Conservation (phyloP, 2,329 filamentous ascomycete species). For the Hymenoscyphus repandus region DNA sequence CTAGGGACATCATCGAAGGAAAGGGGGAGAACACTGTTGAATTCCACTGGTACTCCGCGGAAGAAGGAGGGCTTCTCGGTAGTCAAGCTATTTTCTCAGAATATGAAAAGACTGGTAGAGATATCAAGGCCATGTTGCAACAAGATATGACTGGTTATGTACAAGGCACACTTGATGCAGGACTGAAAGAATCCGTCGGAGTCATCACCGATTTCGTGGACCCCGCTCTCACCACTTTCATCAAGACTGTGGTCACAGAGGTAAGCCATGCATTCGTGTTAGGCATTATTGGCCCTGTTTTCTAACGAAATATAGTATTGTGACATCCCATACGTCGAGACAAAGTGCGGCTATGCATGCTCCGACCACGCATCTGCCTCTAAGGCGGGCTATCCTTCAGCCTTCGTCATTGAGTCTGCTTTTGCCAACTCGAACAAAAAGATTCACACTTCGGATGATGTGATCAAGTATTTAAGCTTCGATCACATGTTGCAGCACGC, state of each 20-base stretch:
- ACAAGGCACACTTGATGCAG: conserved; percentile 75
- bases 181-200: conserved; percentile 78
- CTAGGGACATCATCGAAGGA: conserved; percentile 64
- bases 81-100: conserved; percentile 83
- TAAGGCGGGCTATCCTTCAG: conserved; percentile 69
- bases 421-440: conserved; percentile 63
- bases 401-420: conserved; percentile 70
- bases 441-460: conserved; percentile 67
- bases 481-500: conserved; percentile 92
- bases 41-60: conserved; percentile 94
- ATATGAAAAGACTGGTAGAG: conserved; percentile 67
- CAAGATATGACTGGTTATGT: conserved; percentile 97
- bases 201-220: conserved; percentile 93
- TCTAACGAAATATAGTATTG: conserved; percentile 58
- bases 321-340: conserved; percentile 78
- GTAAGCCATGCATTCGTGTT: conserved; percentile 32
- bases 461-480: conserved; percentile 69
- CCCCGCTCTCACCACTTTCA: conserved; percentile 74
- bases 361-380: conserved; percentile 69
- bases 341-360: conserved; percentile 84
- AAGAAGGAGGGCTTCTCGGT: conserved; percentile 81
- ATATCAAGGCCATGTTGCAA: conserved; percentile 94
- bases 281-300: background rate
- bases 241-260: conserved; percentile 78
- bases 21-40: conserved; percentile 81